phyloP scores from a whole-genome alignment of 164 flowering plant genomes.

The Nymphaea colorata region DNA sequence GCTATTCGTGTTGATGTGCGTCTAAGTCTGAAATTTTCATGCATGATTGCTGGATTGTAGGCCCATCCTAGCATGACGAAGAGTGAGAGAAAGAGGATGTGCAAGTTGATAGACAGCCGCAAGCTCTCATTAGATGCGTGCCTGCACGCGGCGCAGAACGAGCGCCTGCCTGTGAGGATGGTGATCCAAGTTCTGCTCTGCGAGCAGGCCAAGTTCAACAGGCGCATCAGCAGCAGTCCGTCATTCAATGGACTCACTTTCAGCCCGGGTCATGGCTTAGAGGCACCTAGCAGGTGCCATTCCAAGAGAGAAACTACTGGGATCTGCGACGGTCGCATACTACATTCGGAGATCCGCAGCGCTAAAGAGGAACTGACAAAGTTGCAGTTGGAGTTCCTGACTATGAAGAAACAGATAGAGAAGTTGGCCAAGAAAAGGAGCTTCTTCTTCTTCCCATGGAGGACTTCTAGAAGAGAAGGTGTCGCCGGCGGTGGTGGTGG shows the following conservation, averaged over 20 bases:
- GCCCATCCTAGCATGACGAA: too few relatives aligned
- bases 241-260: background rate
- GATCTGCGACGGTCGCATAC: background rate
- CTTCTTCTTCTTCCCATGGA: too few relatives aligned
- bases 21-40: too few relatives aligned
- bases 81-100: conserved; percentile 2
- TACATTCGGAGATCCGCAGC: background rate
- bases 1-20: too few relatives aligned
- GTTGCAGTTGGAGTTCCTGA: background rate
- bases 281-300: background rate
- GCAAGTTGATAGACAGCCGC: conserved; percentile 62
- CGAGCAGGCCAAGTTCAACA: conserved; percentile 16
- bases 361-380: background rate
- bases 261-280: background rate
- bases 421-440: background rate
- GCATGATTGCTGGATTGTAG: too few relatives aligned
- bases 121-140: conserved; percentile 83
- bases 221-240: too few relatives aligned
- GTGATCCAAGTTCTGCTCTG: conserved; percentile 60
- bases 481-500: too few relatives aligned
- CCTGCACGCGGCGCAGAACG: conserved; percentile 86
- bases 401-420: background rate
- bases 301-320: background rate
- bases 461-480: too few relatives aligned
- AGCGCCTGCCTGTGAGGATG: conserved; percentile 65